phyloP scores from a whole-genome alignment of 192 early-diverging fungal species.

The Pilaira anomala region DNA sequence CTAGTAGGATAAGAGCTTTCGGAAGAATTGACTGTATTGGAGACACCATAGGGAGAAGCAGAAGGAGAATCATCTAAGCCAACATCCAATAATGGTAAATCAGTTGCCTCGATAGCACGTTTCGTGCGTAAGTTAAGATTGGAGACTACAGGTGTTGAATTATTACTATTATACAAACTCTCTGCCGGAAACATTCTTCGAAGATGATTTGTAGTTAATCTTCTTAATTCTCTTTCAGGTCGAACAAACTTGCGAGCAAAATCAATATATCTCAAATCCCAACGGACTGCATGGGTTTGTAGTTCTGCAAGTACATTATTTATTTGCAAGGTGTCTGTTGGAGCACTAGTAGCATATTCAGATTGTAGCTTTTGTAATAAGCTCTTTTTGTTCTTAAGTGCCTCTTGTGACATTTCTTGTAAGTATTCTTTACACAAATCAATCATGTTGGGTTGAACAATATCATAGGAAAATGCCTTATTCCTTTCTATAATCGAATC shows the following conservation, averaged over 20 bases:
- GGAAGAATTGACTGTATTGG: neutral
- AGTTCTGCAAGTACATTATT: conserved; percentile 73
- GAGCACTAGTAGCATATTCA: conserved; percentile 69
- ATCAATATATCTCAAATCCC: conserved; percentile 82
- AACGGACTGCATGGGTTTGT: conserved; percentile 72
- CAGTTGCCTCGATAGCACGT: conserved; percentile 40
- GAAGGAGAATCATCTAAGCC: conserved; percentile 31
- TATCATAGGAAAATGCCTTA: conserved; percentile 72
- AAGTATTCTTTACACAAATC: conserved; percentile 71
- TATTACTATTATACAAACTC: conserved; percentile 7
- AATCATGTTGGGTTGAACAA: conserved; percentile 66
- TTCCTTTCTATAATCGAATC: conserved; percentile 83
- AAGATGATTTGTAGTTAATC: conserved; percentile 59
- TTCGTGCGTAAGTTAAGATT: conserved; percentile 38
- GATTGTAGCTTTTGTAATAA: conserved; percentile 84
- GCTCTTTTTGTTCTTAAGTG: conserved; percentile 74
- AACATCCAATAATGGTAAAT: conserved; percentile 48
- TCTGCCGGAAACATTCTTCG: conserved; percentile 55
- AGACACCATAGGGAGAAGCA: conserved; percentile 4
- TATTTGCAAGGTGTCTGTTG: conserved; percentile 77
- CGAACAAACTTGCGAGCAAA: conserved; percentile 79
- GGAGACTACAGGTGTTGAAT: conserved; percentile 4
- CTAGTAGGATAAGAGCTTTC: neutral
- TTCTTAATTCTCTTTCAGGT: conserved; percentile 71
- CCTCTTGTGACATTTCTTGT: conserved; percentile 65